phyloP scores from a whole-genome alignment of 2,329 filamentous ascomycete genomes.

The Trichoderma sp. region DNA sequence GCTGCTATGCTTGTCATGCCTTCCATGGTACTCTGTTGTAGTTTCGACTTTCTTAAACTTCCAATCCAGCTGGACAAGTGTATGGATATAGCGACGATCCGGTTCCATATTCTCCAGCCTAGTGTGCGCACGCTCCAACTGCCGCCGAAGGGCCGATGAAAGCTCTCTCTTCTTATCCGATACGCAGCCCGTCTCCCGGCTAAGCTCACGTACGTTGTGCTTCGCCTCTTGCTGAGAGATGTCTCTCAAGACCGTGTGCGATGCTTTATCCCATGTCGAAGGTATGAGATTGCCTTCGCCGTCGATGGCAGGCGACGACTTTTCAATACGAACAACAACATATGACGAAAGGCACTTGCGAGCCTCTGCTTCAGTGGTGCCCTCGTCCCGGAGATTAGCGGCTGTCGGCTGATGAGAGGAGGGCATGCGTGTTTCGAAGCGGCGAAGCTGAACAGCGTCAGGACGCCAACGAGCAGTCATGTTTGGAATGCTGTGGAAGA shows the following conservation, averaged over 20 bases:
- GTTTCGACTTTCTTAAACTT: conserved; percentile 36
- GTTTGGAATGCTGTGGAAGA: neutral
- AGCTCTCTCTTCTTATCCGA: conserved; percentile 44
- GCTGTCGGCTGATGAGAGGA: neutral
- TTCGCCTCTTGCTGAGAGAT: conserved; percentile 43
- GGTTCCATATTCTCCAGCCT: conserved; percentile 39
- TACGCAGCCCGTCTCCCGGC: conserved; percentile 33
- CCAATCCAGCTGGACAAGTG: conserved; percentile 49
- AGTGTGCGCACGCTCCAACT: conserved; percentile 45
- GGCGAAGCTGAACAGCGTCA: neutral
- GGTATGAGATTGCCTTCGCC: conserved; percentile 38
- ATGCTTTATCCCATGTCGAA: conserved; percentile 46
- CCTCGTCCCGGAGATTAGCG: conserved; percentile 43
- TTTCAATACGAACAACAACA: conserved; percentile 47
- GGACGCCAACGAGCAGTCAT: neutral
- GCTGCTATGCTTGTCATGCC: conserved; percentile 27
- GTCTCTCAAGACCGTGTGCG: conserved; percentile 38
- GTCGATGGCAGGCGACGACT: conserved; percentile 40
- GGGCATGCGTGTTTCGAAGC: neutral
- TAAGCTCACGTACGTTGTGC: conserved; percentile 42
- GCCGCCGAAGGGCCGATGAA: conserved; percentile 41
- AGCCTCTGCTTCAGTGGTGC: conserved; percentile 43
- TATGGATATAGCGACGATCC: conserved; percentile 44
- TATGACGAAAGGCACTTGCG: conserved; percentile 45
- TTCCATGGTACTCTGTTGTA: conserved; percentile 24